Conservation (phyloP, 2,329 filamentous ascomycete species). For the Rhexocercosporidium sp. region DNA sequence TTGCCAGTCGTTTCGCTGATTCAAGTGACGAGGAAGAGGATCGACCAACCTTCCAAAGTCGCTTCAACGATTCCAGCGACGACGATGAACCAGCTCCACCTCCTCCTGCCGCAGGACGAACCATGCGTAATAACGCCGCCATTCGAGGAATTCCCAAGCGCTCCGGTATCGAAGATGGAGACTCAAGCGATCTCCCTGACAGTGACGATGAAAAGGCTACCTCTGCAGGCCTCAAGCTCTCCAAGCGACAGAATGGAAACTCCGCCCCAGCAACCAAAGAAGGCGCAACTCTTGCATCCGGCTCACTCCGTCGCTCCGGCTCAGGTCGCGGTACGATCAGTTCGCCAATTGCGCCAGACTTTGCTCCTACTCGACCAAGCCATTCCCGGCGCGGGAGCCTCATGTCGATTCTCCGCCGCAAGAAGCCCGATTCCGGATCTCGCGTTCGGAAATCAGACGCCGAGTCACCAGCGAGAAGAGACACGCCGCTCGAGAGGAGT, state of each 20-base stretch:
- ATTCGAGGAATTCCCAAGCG: slow-evolving; percentile 57
- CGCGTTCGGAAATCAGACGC: slow-evolving; percentile 59
- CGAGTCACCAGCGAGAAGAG: slow-evolving; percentile 65
- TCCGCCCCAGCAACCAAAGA: slow-evolving; percentile 16
- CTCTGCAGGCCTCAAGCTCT: slow-evolving; percentile 32
- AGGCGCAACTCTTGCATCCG: slow-evolving; percentile 33
- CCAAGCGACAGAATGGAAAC: slow-evolving; percentile 26
- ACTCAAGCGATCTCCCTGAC: slow-evolving; percentile 65
- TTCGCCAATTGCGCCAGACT: slow-evolving; percentile 12
- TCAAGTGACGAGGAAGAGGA: slow-evolving; percentile 44
- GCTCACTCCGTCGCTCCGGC: slow-evolving; percentile 46
- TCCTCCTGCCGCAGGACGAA: slow-evolving; percentile 20
- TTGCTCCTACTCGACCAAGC: slow-evolving; percentile 34
- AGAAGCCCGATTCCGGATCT: slow-evolving; percentile 56
- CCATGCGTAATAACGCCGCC: slow-evolving; percentile 31
- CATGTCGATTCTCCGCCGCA: slow-evolving; percentile 67
- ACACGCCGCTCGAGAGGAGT: slow-evolving; percentile 66
- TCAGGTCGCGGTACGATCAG: slow-evolving; percentile 42
- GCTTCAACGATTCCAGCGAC: slow-evolving; percentile 68
- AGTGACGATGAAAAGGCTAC: slow-evolving; percentile 58
- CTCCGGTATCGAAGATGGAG: slow-evolving; percentile 58
- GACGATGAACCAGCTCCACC: slow-evolving; percentile 47
- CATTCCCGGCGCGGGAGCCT: slow-evolving; percentile 54
- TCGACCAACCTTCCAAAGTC: slow-evolving; percentile 47
- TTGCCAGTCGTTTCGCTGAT: slow-evolving; percentile 41